These are phyloP conservation scores for Zasmidium angulare DNA, from an alignment of 2,329 filamentous ascomycete genomes.

Conservation along the genomic window DNA sequence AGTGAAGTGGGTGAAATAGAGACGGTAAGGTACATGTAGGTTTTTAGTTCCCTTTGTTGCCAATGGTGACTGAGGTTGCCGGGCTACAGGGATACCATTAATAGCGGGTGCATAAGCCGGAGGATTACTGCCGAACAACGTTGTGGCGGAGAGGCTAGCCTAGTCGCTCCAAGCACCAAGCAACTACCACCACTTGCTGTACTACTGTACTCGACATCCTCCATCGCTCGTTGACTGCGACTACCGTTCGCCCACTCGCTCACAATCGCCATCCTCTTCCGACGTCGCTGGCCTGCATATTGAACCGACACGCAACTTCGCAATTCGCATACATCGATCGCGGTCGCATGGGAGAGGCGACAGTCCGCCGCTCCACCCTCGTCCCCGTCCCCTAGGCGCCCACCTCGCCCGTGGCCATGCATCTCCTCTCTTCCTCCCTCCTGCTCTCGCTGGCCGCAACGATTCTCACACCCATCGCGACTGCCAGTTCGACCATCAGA, in stretches of 20 bases:
- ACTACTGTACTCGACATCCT: too few relatives aligned
- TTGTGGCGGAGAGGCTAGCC: too few relatives aligned
- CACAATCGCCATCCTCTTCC: background rate
- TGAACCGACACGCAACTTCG: background rate
- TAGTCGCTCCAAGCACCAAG: too few relatives aligned
- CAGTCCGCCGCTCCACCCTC: background rate
- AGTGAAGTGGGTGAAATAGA: too few relatives aligned
- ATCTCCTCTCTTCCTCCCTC: constrained; percentile 12
- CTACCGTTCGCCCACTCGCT: background rate
- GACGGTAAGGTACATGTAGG: too few relatives aligned
- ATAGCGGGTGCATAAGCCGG: too few relatives aligned
- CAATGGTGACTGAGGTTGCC: too few relatives aligned
- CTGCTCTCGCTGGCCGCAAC: constrained; percentile 21
- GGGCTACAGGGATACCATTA: too few relatives aligned
- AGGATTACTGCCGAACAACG: too few relatives aligned
- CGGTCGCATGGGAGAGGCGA: background rate
- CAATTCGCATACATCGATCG: background rate
- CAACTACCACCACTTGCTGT: too few relatives aligned
- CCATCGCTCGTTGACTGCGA: too few relatives aligned
- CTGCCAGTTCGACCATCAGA: constrained; percentile 61
- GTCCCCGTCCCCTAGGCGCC: background rate
- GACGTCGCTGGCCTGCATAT: background rate
- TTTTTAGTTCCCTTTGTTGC: too few relatives aligned
- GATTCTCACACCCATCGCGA: constrained; percentile 21
- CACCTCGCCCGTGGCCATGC: constrained; percentile 18